Percentiles rank a stretch among this genome's conserved stretches.
Conservation (phyloP, 73 alveolate genomes). For the Paramecium tetraurelia region DNA sequence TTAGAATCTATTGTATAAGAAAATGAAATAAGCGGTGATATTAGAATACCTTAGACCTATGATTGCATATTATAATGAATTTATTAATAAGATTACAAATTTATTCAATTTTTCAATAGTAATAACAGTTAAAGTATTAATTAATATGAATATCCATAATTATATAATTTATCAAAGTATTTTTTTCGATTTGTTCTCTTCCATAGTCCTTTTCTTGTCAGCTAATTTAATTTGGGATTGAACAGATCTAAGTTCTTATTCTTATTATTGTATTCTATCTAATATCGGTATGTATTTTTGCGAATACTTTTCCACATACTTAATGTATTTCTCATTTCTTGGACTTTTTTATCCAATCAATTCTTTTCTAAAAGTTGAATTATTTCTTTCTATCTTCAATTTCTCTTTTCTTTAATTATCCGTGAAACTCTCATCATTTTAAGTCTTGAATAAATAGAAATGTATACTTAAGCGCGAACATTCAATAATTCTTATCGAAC, state of each 20-base stretch:
- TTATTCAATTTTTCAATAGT: too few relatives aligned
- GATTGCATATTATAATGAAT: constrained; percentile 47
- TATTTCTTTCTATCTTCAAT: not conserved
- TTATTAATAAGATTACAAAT: too few relatives aligned
- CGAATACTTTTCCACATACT: not conserved
- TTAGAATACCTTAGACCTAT: constrained; percentile 42
- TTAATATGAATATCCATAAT: not conserved
- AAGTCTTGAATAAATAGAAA: not conserved
- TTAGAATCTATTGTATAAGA: constrained; percentile 4
- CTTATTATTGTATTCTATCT: not conserved
- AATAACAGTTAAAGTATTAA: too few relatives aligned
- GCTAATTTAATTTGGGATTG: not conserved
- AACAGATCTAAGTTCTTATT: not conserved
- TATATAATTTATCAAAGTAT: not conserved
- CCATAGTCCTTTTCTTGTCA: not conserved
- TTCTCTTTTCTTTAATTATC: not conserved
- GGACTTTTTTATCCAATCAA: not conserved
- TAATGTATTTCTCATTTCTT: not conserved
- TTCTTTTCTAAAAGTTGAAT: not conserved
- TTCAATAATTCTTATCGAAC: not conserved
- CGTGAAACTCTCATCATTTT: not conserved
- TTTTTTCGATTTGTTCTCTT: not conserved
- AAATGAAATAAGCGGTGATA: constrained; percentile 45
- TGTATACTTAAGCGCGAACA: not conserved
- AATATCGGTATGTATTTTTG: not conserved